A percentile compares a stretch with the other conserved stretches of the same genome.
Evolutionary conservation across 1,139 yeast species (phyloP).

Genomic region (Arxiozyma slooffiae): DNA sequence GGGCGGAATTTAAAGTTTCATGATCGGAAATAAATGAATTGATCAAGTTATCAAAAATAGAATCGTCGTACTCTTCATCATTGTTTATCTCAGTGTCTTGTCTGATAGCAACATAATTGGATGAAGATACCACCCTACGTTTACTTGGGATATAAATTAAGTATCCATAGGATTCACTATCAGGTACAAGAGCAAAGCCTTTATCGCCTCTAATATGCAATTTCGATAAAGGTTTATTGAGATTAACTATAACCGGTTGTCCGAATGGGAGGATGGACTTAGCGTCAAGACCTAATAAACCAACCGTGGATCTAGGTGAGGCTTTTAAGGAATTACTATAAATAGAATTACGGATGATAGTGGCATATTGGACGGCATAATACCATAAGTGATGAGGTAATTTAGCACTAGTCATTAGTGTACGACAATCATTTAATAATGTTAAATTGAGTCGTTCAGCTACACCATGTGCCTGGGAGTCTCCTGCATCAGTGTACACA

Average conservation of each 20-base stretch:
- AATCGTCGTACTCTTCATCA: too few relatives aligned
- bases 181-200: slow-evolving; percentile 6
- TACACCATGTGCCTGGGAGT: slow-evolving; percentile 9
- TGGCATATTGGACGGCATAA: slow-evolving; percentile 8
- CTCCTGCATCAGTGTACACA: slow-evolving; percentile 6
- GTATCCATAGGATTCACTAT: slow-evolving; percentile 5
- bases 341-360: slow-evolving; percentile 7
- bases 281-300: slow-evolving; percentile 6
- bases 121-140: too few relatives aligned
- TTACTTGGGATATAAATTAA: too few relatives aligned
- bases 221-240: neutral
- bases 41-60: too few relatives aligned
- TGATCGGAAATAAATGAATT: too few relatives aligned
- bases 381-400: slow-evolving; percentile 8
- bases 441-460: slow-evolving; percentile 11
- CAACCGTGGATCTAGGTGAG: slow-evolving; percentile 8
- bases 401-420: slow-evolving; percentile 2
- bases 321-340: neutral
- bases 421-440: slow-evolving; percentile 10
- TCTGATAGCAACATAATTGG: too few relatives aligned
- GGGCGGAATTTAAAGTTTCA: too few relatives aligned
- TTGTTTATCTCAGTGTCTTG: too few relatives aligned
- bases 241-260: slow-evolving; percentile 3
- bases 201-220: slow-evolving; percentile 3
- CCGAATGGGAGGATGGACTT: slow-evolving; percentile 9